phyloP scores from a whole-genome alignment of 2,329 filamentous ascomycete species.

The Aspergillus quadricinctus region DNA sequence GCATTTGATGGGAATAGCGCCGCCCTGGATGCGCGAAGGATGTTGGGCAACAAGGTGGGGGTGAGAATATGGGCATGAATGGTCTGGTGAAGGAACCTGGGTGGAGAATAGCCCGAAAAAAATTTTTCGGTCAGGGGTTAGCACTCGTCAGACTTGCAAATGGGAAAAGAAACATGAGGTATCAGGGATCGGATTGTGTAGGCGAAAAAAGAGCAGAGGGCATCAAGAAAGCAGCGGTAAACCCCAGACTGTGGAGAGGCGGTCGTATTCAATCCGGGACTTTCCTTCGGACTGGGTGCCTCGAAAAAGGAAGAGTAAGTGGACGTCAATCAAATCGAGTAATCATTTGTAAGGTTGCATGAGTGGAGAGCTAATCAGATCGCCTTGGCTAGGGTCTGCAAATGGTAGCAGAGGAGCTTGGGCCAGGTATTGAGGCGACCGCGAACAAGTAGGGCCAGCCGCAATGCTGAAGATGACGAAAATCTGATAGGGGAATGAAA shows the following conservation, averaged over 20 bases:
- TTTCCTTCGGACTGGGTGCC: neutral
- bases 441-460: constrained; percentile 2
- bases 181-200: constrained; percentile 10
- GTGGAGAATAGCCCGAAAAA: constrained; percentile 6
- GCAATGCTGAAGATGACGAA: constrained; percentile 17
- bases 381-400: constrained; percentile 19
- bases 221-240: constrained; percentile 2
- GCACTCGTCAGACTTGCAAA: constrained; percentile 1
- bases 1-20: constrained; percentile 83
- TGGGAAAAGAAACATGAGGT: constrained; percentile 3
- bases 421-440: constrained; percentile 23
- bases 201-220: neutral
- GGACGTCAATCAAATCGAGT: neutral
- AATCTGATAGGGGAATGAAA: neutral
- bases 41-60: constrained; percentile 59
- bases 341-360: constrained; percentile 2
- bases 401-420: constrained; percentile 25
- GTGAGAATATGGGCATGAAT: constrained; percentile 60
- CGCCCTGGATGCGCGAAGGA: constrained; percentile 60
- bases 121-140: constrained; percentile 2
- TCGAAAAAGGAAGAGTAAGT: neutral
- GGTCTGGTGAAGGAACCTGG: constrained; percentile 43
- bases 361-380: constrained; percentile 23
- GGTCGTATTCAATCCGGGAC: neutral
- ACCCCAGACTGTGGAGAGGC: constrained; percentile 19